phyloP scores from a whole-genome alignment of 2,329 filamentous ascomycete species.

The Tolypocladium paradoxum region DNA sequence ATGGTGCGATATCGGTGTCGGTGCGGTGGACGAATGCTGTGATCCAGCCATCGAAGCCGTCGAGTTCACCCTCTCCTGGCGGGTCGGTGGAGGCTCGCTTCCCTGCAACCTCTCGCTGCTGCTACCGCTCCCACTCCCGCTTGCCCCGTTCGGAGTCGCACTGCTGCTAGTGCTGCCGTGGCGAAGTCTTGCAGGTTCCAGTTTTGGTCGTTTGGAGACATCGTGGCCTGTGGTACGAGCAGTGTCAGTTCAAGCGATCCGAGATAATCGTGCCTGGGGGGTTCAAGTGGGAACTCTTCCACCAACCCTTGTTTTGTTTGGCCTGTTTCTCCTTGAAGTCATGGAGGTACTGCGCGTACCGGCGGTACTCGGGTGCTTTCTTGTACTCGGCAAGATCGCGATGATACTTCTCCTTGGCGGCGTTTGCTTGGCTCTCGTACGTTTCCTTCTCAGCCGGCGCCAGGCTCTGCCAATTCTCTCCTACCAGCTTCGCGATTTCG shows the following conservation, averaged over 20 bases:
- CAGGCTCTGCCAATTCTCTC: constrained; percentile 71
- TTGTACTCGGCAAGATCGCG: constrained; percentile 65
- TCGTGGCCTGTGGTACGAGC: constrained; percentile 19
- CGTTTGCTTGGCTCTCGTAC: constrained; percentile 61
- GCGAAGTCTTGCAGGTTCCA: constrained; percentile 26
- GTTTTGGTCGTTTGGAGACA: constrained; percentile 35
- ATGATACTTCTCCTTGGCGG: constrained; percentile 68
- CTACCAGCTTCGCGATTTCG: constrained; percentile 73
- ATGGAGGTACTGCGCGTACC: constrained; percentile 60
- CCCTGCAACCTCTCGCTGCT: constrained; percentile 35
- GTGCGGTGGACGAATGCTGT: constrained; percentile 28
- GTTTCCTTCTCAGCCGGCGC: constrained; percentile 56
- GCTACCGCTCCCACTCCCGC: constrained; percentile 34
- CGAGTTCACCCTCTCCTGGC: constrained; percentile 38
- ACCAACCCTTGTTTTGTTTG: constrained; percentile 42
- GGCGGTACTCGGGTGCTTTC: constrained; percentile 58
- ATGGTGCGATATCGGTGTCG: constrained; percentile 22
- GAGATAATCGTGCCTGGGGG: background rate
- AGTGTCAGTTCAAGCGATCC: constrained; percentile 3
- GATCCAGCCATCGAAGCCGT: constrained; percentile 34
- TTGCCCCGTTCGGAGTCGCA: constrained; percentile 23
- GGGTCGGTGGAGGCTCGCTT: constrained; percentile 35
- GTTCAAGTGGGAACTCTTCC: background rate
- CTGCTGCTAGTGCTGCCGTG: constrained; percentile 31
- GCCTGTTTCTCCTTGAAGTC: constrained; percentile 70